A percentile compares a stretch with the other conserved stretches of the same genome.
phyloP scores from a whole-genome alignment of 2,329 filamentous ascomycete genomes.

The Trichoderma atroviride region DNA sequence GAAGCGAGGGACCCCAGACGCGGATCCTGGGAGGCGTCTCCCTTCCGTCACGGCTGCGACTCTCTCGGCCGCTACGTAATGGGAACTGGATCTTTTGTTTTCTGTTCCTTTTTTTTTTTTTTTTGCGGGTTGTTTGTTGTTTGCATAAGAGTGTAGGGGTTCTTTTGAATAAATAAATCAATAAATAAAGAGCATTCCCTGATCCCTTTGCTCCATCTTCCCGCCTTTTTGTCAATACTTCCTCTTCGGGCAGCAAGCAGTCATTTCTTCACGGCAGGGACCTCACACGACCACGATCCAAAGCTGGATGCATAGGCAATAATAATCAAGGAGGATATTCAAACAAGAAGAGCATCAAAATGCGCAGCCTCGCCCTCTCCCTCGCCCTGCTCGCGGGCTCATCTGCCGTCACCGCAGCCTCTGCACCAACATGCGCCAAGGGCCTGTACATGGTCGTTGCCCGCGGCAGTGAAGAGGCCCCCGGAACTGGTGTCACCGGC shows the following conservation, averaged over 20 bases:
- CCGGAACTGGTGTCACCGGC: constrained; percentile 41
- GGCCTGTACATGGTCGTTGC: constrained; percentile 47
- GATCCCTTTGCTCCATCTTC: neutral
- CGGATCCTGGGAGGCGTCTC: constrained; percentile 14
- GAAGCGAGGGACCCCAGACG: constrained; percentile 12
- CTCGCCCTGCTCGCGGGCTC: constrained; percentile 25
- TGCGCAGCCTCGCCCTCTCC: constrained; percentile 24
- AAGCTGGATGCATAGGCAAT: neutral
- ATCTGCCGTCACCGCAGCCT: constrained; percentile 2
- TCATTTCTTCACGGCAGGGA: neutral
- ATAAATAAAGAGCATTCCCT: neutral
- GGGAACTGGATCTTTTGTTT: neutral
- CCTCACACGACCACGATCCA: neutral
- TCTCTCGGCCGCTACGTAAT: constrained; percentile 24
- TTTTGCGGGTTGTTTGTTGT: neutral
- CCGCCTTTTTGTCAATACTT: neutral
- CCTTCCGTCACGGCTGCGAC: constrained; percentile 18
- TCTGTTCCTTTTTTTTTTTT: neutral
- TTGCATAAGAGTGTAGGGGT: neutral
- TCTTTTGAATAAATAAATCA: neutral
- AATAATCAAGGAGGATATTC: neutral
- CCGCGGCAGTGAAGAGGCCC: constrained; percentile 42
- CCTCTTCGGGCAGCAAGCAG: neutral
- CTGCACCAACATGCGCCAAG: constrained; percentile 37
- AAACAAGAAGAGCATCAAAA: constrained; percentile 1